Percentiles rank a stretch among this genome's conserved stretches.
Evolutionary conservation across 495 filamentous ascomycete species (phyloP).

Genomic region (Sporormia fimetaria): DNA sequence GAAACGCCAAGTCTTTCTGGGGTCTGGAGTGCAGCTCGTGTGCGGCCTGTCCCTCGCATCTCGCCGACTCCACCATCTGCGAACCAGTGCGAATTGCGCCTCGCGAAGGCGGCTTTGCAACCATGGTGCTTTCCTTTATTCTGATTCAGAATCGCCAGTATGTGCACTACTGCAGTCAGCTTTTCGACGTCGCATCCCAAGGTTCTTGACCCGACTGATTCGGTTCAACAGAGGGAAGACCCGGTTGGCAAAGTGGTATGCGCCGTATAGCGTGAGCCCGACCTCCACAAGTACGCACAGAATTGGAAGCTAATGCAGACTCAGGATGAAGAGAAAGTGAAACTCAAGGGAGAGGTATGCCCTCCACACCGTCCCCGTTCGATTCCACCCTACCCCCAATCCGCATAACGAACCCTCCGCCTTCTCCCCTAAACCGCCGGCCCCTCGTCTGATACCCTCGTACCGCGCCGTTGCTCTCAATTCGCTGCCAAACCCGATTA

Average conservation of each 20-base stretch:
- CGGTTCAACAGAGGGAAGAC: conserved; percentile 73
- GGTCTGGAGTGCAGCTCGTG: too few relatives aligned
- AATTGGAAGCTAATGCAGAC: conserved; percentile 1
- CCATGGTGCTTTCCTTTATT: conserved; percentile 27
- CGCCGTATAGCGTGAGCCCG: conserved; percentile 67
- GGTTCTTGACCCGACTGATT: background rate
- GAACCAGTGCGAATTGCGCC: background rate
- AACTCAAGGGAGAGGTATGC: conserved; percentile 54
- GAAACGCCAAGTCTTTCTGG: too few relatives aligned
- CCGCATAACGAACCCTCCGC: background rate
- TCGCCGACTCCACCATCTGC: background rate
- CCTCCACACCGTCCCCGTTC: background rate
- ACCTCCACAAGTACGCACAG: conserved; percentile 4
- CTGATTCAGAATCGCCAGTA: conserved; percentile 28
- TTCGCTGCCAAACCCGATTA: conserved; percentile 9
- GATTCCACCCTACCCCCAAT: background rate
- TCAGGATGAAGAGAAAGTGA: conserved; percentile 88
- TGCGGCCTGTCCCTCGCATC: too few relatives aligned
- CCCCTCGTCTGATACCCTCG: background rate
- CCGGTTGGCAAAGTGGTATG: conserved; percentile 97
- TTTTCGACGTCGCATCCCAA: conserved; percentile 1
- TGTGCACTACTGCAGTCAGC: conserved; percentile 10
- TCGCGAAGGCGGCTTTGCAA: background rate
- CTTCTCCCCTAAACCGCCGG: background rate
- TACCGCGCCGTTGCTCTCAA: background rate